Conservation (phyloP, 257 asterid genomes). For the Pogostemon cablin region DNA sequence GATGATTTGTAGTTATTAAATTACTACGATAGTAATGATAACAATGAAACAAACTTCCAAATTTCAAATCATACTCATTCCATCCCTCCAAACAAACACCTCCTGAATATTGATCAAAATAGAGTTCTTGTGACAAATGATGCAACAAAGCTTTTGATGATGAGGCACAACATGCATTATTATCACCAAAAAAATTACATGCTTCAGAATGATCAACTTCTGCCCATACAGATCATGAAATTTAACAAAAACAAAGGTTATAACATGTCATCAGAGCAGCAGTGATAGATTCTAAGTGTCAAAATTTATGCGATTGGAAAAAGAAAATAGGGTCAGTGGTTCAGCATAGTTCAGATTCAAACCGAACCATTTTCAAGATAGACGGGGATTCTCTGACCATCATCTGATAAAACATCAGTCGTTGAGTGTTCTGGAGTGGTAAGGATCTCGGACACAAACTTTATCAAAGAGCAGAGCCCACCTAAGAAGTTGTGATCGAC, state of each 20-base stretch:
- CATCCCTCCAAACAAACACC: too few relatives aligned
- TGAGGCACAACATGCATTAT: too few relatives aligned
- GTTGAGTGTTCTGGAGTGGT: slow-evolving; percentile 46
- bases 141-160: too few relatives aligned
- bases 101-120: too few relatives aligned
- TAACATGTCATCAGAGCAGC: not conserved
- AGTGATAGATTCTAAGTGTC: not conserved
- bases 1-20: too few relatives aligned
- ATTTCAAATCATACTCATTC: too few relatives aligned
- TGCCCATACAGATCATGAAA: not conserved
- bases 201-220: not conserved
- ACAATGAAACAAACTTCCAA: too few relatives aligned
- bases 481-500: slow-evolving; percentile 93
- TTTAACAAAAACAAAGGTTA: not conserved
- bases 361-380: slow-evolving; percentile 38
- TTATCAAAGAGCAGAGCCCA: slow-evolving; percentile 85
- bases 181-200: not conserved
- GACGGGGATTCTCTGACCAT: slow-evolving; percentile 37
- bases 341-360: slow-evolving; percentile 28
- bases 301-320: not conserved
- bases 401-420: slow-evolving; percentile 37
- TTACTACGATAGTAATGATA: too few relatives aligned
- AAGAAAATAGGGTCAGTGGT: not conserved
- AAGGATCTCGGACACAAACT: slow-evolving; percentile 72
- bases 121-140: too few relatives aligned